These are phyloP conservation scores for Fusarium abutilonis DNA, from an alignment of 2,329 filamentous ascomycete genomes.

Conservation along the genomic window DNA sequence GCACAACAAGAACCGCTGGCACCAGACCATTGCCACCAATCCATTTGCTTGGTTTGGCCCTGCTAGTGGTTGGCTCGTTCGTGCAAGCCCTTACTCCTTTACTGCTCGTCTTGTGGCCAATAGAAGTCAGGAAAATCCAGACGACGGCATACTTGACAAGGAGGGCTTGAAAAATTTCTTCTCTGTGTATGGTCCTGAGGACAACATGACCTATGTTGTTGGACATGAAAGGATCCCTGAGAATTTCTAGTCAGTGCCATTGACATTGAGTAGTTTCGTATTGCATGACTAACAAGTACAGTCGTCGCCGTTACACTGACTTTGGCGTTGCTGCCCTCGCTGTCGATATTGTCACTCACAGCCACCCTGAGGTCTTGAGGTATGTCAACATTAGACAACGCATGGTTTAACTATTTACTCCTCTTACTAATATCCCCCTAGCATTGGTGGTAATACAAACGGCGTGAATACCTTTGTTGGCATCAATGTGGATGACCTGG, in stretches of 20 bases:
- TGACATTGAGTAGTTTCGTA: too few species aligned
- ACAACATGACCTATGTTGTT: conserved; percentile 54
- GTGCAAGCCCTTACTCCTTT: conserved; percentile 60
- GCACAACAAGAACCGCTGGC: conserved; percentile 56
- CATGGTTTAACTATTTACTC: too few species aligned
- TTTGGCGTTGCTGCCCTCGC: conserved; percentile 57
- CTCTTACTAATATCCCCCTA: conserved; percentile 16
- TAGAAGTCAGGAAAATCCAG: conserved; percentile 54
- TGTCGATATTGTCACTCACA: conserved; percentile 52
- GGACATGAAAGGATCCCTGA: conserved; percentile 63
- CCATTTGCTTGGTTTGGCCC: conserved; percentile 65
- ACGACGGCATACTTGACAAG: conserved; percentile 44
- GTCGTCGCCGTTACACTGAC: conserved; percentile 50
- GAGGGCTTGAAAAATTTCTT: conserved; percentile 58
- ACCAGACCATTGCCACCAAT: conserved; percentile 60
- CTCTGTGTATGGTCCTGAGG: conserved; percentile 51
- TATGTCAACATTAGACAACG: neutral
- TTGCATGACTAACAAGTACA: too few species aligned
- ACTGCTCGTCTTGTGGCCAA: conserved; percentile 56
- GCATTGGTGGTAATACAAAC: conserved; percentile 63
- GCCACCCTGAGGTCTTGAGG: conserved; percentile 54
- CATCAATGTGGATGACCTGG: conserved; percentile 55
- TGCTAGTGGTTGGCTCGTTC: conserved; percentile 59
- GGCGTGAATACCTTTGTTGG: conserved; percentile 61
- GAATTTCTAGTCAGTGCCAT: conserved; percentile 56